Percentiles rank a stretch among this genome's conserved stretches.
These are phyloP conservation scores for Ophiosphaerella korrae DNA, from an alignment of 2,329 filamentous ascomycete genomes.

Conservation along the genomic window DNA sequence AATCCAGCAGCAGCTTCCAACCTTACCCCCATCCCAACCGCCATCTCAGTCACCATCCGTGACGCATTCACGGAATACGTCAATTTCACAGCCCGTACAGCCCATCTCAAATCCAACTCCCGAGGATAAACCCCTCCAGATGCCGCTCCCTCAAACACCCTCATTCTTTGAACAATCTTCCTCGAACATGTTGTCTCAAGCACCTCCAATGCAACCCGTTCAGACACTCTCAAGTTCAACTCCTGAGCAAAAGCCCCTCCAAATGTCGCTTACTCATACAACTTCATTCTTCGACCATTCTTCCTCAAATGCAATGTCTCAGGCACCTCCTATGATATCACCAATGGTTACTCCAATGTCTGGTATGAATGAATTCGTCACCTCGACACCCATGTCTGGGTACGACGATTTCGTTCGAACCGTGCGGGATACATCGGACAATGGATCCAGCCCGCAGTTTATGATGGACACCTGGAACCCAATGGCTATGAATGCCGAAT, in stretches of 20 bases:
- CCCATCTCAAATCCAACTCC: constrained; percentile 35
- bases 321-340: constrained; percentile 34
- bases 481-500: constrained; percentile 52
- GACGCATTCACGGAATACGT: constrained; percentile 39
- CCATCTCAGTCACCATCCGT: constrained; percentile 42
- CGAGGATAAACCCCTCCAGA: constrained; percentile 39
- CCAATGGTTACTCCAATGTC: constrained; percentile 46
- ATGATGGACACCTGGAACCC: constrained; percentile 56
- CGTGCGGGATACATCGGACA: constrained; percentile 49
- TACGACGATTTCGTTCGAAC: constrained; percentile 53
- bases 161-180: constrained; percentile 52
- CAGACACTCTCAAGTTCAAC: no score
- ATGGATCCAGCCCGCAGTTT: constrained; percentile 52
- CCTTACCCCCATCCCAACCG: constrained; percentile 24
- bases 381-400: constrained; percentile 53
- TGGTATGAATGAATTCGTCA: constrained; percentile 48
- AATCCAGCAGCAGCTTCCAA: constrained; percentile 14
- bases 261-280: no score
- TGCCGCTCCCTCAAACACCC: constrained; percentile 39
- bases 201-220: constrained; percentile 17
- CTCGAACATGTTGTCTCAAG: constrained; percentile 36
- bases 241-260: no score
- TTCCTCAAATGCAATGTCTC: background rate
- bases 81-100: constrained; percentile 39
- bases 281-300: no score